These are phyloP conservation scores for Penicillium psychrofluorescens DNA, from an alignment of 495 filamentous ascomycete species.

Conservation along the genomic window DNA sequence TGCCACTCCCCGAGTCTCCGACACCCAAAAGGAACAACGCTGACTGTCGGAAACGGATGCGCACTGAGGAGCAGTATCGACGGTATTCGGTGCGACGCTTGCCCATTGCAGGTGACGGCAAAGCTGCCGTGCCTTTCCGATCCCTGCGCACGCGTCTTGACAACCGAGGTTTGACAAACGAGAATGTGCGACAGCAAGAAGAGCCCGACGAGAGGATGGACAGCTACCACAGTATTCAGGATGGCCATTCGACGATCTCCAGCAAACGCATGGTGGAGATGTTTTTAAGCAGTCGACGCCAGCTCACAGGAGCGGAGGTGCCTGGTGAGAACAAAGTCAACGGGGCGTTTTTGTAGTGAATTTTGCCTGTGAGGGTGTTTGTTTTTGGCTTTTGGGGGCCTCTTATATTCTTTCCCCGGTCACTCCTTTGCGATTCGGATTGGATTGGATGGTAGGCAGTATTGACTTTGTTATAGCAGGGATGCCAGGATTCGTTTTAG, in stretches of 20 bases:
- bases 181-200: slow-evolving; percentile 23
- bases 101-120: slow-evolving; percentile 16
- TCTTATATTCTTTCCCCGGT: slow-evolving; percentile 7
- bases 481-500: too few relatives aligned
- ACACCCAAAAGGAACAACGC: slow-evolving; percentile 18
- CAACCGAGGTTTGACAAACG: slow-evolving; percentile 20
- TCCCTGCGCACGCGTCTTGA: slow-evolving; percentile 20
- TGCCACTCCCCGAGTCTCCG: slow-evolving; percentile 20
- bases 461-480: too few relatives aligned
- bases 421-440: not conserved
- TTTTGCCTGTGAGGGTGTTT: not conserved
- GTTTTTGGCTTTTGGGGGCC: not conserved
- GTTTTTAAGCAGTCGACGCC: slow-evolving; percentile 49
- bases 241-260: slow-evolving; percentile 27
- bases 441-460: too few relatives aligned
- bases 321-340: slow-evolving; percentile 11
- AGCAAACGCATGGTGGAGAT: slow-evolving; percentile 54
- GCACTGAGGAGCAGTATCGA: slow-evolving; percentile 26
- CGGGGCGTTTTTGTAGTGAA: slow-evolving; percentile 22
- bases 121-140: slow-evolving; percentile 18
- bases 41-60: slow-evolving; percentile 14
- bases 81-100: slow-evolving; percentile 27
- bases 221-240: slow-evolving; percentile 14
- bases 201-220: slow-evolving; percentile 12
- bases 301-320: slow-evolving; percentile 23